Evolutionary conservation across 1,284 basidiomycete genomes (phyloP), one percentile per base, ranked within the genome.

Genomic region (Caloboletus inedulis): DNA sequence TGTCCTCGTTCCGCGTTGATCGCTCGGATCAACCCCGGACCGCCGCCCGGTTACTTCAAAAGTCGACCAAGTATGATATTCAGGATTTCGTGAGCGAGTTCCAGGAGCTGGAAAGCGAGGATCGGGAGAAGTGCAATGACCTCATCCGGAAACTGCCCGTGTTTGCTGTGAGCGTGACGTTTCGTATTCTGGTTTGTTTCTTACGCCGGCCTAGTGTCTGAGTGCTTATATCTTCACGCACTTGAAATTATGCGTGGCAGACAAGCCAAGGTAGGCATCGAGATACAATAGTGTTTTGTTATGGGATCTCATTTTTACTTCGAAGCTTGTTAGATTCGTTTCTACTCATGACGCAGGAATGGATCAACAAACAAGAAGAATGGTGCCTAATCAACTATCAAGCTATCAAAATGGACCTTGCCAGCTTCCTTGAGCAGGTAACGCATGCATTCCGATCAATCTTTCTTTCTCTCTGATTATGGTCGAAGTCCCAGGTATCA

Each of bases 311-410:
- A 52, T 47, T 21, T 19, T 21, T 18, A 3, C 7, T 3, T 27
- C n/a, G 9, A 57, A 69, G 63, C 23, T 46, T 68, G 52, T 30
- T 59, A 3, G 53, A 56, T 27, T 53, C 53, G 18, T 61, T 68
- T 30, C 44, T 55, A 13, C 33, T 30, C 21, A 47, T 39, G 52
- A 53, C 58, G 31, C 52, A 49, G 31, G 55, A 57, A 23, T 65
- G 65, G 64, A 51, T 53, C 29, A 23, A 61, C 29, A 48, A 49
- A 27, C 37, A 52, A 13, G 63, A 69, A 12, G 55, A 61, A 37
- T 68, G 63, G 67, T 66, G 64, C 36, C 35, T 69, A 1, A 19
- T 62, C 35, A 52, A 66, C 46, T 62, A 66, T n/a, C 52, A 47
- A n/a, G 42, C 34, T 7, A 57, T 66, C 13, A 65, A 66, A 39